Conservation (phyloP, 2,329 filamentous ascomycete genomes). For the Sporothrix humicola region DNA sequence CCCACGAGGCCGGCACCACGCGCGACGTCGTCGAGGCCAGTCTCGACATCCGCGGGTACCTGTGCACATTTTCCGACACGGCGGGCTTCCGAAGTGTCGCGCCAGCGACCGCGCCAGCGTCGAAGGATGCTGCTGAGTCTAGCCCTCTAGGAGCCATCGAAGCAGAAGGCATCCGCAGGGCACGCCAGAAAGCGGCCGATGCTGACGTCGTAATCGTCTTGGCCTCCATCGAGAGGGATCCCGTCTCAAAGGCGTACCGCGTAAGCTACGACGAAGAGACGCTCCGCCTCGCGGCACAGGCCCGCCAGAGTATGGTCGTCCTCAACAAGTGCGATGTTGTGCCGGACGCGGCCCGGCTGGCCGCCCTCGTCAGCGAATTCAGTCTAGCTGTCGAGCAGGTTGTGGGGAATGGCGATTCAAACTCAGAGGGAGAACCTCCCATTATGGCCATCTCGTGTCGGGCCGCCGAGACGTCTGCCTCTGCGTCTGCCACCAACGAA, state of each 20-base stretch:
- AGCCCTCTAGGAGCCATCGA: slow-evolving; percentile 71
- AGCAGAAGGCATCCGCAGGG: slow-evolving; percentile 86
- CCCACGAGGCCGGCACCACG: slow-evolving; percentile 89
- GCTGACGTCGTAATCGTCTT: slow-evolving; percentile 87
- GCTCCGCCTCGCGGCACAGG: slow-evolving; percentile 57
- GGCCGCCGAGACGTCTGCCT: slow-evolving; percentile 14
- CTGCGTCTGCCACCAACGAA: background rate
- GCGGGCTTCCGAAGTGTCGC: slow-evolving; percentile 71
- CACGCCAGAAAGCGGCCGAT: slow-evolving; percentile 77
- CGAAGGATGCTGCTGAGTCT: slow-evolving; percentile 39
- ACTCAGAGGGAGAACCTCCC: slow-evolving; percentile 16
- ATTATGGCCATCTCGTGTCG: slow-evolving; percentile 34
- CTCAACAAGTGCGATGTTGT: slow-evolving; percentile 68
- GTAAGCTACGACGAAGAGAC: slow-evolving; percentile 64
- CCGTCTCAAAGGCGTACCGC: slow-evolving; percentile 39
- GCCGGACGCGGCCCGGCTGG: slow-evolving; percentile 46
- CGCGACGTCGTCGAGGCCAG: slow-evolving; percentile 91
- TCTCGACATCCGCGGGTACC: slow-evolving; percentile 85
- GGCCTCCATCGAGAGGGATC: slow-evolving; percentile 68
- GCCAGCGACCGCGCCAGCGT: slow-evolving; percentile 25
- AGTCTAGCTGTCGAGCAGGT: slow-evolving; percentile 35
- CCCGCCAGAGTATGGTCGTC: slow-evolving; percentile 58
- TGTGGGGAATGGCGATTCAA: too few relatives aligned
- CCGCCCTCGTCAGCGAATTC: slow-evolving; percentile 45
- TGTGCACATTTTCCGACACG: slow-evolving; percentile 94